A percentile compares a stretch with the other conserved stretches of the same genome.
Conservation (phyloP, 2,329 filamentous ascomycete species). For the Dothideomycetes sp. region DNA sequence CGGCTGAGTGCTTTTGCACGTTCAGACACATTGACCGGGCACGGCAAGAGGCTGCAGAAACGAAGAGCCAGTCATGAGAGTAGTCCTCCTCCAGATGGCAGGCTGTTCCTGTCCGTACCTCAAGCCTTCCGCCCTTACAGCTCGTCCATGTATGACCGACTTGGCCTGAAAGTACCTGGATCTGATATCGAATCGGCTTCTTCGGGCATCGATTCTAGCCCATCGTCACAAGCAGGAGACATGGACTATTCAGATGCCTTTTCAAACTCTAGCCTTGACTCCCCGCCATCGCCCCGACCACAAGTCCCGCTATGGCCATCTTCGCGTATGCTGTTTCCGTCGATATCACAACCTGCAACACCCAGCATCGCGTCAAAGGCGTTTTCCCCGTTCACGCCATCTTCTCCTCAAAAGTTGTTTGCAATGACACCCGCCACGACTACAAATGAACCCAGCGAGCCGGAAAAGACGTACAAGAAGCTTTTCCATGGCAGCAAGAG, state of each 20-base stretch:
- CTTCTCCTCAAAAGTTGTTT: not conserved
- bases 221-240: slow-evolving; percentile 21
- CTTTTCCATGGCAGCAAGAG: slow-evolving; percentile 24
- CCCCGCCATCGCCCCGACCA: slow-evolving; percentile 19
- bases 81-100: slow-evolving; percentile 2
- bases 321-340: slow-evolving; percentile 15
- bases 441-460: slow-evolving; percentile 19
- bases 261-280: slow-evolving; percentile 21
- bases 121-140: not conserved
- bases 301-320: slow-evolving; percentile 15
- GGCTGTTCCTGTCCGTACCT: slow-evolving; percentile 1
- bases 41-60: not conserved
- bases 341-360: slow-evolving; percentile 19
- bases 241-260: slow-evolving; percentile 19
- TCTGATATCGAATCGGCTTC: slow-evolving; percentile 2
- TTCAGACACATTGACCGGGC: not conserved
- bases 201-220: slow-evolving; percentile 7
- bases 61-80: slow-evolving; percentile 5
- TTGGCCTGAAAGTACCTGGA: not conserved
- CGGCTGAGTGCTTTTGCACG: slow-evolving; percentile 23
- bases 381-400: slow-evolving; percentile 4
- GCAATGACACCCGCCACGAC: not conserved
- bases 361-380: slow-evolving; percentile 11
- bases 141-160: not conserved
- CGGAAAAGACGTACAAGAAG: slow-evolving; percentile 29